A percentile compares a stretch with the other conserved stretches of the same genome.
These are phyloP conservation scores for Guyanaporus albipodus DNA, from an alignment of 768 basidiomycete species.

Conservation along the genomic window DNA sequence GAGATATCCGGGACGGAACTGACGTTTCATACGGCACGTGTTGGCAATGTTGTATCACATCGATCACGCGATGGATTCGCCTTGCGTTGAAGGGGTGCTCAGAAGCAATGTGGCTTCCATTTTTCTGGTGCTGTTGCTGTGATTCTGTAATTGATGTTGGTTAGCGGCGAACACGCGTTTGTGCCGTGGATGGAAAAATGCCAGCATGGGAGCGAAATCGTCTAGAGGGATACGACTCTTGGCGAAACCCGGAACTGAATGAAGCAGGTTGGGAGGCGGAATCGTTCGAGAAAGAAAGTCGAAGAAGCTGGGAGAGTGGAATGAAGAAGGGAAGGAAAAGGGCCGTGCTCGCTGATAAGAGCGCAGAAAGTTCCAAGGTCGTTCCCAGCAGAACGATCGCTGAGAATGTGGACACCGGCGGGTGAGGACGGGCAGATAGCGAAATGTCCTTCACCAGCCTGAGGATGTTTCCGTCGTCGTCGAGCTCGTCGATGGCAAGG, in stretches of 20 bases:
- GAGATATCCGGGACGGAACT: conserved; percentile 27
- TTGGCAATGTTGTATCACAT: conserved; percentile 28
- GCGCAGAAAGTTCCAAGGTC: conserved; percentile 14
- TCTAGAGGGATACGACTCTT: conserved; percentile 3
- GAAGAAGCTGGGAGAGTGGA: neutral
- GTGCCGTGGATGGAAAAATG: conserved; percentile 8
- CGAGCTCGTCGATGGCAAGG: neutral
- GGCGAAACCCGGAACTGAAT: conserved; percentile 14
- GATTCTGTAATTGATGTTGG: conserved; percentile 16
- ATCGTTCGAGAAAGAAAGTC: conserved; percentile 13
- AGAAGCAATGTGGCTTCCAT: conserved; percentile 25
- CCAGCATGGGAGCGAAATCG: neutral
- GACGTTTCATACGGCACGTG: conserved; percentile 29
- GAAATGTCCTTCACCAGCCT: neutral
- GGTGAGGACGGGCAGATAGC: neutral
- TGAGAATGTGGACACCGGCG: neutral
- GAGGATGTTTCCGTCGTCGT: neutral
- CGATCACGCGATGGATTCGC: conserved; percentile 24
- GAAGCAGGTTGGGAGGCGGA: neutral
- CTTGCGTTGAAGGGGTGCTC: conserved; percentile 25
- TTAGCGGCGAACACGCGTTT: conserved; percentile 22
- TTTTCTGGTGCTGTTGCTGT: conserved; percentile 11
- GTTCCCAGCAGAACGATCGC: conserved; percentile 6
- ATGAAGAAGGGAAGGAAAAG: neutral
- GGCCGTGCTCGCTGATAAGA: conserved; percentile 11